A percentile compares a stretch with the other conserved stretches of the same genome.
Evolutionary conservation across 371 early-diverging fungal species (phyloP).

Genomic region (Funneliformis caledonium): DNA sequence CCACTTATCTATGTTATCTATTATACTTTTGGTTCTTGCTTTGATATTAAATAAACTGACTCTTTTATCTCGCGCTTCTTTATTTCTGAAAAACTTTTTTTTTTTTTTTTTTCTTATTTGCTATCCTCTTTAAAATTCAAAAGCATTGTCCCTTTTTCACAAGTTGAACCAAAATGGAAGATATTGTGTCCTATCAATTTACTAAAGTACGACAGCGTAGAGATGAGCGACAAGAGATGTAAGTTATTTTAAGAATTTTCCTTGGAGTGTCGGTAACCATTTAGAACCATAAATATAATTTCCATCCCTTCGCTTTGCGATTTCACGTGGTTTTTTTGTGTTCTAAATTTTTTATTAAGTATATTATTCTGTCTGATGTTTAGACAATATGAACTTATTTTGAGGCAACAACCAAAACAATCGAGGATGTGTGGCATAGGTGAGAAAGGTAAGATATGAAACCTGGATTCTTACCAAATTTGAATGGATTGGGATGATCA

Average conservation of each 20-base stretch:
- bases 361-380: not conserved
- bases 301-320: not conserved
- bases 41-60: no score
- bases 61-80: not conserved
- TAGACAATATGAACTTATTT: conserved; percentile 71
- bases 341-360: not conserved
- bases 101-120: no score
- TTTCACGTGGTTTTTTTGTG: not conserved
- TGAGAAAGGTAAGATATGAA: conserved; percentile 73
- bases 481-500: not conserved
- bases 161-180: conserved; percentile 31
- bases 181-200: conserved; percentile 41
- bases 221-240: conserved; percentile 42
- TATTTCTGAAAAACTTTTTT: not conserved
- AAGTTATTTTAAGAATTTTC: not conserved
- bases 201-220: conserved; percentile 37
- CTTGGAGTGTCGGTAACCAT: not conserved
- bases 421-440: conserved; percentile 93
- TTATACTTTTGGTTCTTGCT: no score
- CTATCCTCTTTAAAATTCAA: not conserved
- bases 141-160: not conserved
- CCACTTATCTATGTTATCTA: no score
- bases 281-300: not conserved
- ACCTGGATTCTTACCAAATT: not conserved
- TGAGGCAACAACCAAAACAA: conserved; percentile 93